These are phyloP conservation scores for Pseudogymnoascus sp. DNA, from an alignment of 2,329 filamentous ascomycete species.

Conservation along the genomic window DNA sequence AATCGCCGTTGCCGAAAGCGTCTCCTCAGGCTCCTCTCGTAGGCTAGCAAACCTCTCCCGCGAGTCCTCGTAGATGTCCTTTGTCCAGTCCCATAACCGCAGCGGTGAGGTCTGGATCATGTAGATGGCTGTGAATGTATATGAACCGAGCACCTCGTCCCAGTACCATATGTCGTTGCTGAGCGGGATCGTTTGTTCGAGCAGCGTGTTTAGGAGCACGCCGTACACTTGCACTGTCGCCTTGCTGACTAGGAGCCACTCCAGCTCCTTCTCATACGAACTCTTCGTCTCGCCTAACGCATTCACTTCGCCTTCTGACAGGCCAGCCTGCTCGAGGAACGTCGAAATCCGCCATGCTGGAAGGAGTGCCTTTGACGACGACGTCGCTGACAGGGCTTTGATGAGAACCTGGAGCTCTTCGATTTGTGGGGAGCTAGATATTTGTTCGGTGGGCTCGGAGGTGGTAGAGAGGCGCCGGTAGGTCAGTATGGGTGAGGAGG, in stretches of 20 bases:
- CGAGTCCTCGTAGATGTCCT: slow-evolving; percentile 57
- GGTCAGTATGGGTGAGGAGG: slow-evolving; percentile 19
- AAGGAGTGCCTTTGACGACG: slow-evolving; percentile 55
- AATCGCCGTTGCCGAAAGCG: slow-evolving; percentile 19
- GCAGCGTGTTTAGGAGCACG: slow-evolving; percentile 62
- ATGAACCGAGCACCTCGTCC: slow-evolving; percentile 77
- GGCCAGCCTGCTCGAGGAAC: slow-evolving; percentile 54
- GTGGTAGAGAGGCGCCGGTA: slow-evolving; percentile 26
- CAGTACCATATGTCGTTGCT: slow-evolving; percentile 91
- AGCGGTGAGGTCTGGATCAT: slow-evolving; percentile 77
- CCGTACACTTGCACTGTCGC: slow-evolving; percentile 88
- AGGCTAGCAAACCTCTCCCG: slow-evolving; percentile 22
- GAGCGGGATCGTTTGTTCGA: slow-evolving; percentile 75
- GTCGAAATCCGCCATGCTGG: slow-evolving; percentile 48
- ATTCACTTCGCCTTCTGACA: slow-evolving; percentile 37
- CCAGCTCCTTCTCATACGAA: slow-evolving; percentile 65
- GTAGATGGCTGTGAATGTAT: slow-evolving; percentile 71
- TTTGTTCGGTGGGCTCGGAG: slow-evolving; percentile 13
- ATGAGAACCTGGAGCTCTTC: slow-evolving; percentile 59
- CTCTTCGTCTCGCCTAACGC: slow-evolving; percentile 29
- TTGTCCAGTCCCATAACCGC: slow-evolving; percentile 62
- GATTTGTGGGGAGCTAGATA: slow-evolving; percentile 42
- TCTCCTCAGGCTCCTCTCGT: slow-evolving; percentile 22
- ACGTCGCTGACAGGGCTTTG: slow-evolving; percentile 61
- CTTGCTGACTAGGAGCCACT: slow-evolving; percentile 88